phyloP scores from a whole-genome alignment of 2,329 filamentous ascomycete species.

The Apiospora saccharicola region DNA sequence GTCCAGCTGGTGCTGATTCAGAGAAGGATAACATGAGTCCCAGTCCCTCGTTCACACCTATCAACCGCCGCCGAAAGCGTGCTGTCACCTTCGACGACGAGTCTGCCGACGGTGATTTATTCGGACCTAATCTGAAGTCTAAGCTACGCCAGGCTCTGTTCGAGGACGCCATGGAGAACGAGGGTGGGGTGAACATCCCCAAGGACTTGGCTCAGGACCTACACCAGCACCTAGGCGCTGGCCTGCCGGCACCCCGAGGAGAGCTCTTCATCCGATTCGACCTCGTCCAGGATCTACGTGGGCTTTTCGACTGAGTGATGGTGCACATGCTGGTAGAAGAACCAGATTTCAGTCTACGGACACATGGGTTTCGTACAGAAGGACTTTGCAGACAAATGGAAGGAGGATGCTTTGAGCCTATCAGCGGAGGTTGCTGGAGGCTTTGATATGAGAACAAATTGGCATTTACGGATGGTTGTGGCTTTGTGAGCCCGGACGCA shows the following conservation, averaged over 20 bases:
- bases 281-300: neutral
- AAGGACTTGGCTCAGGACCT: neutral
- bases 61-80: neutral
- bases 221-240: slow-evolving; percentile 1
- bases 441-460: neutral
- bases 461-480: neutral
- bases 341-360: neutral
- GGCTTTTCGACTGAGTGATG: neutral
- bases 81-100: neutral
- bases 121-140: neutral
- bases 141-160: slow-evolving; percentile 13
- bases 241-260: slow-evolving; percentile 2
- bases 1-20: neutral
- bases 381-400: neutral
- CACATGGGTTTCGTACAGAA: neutral
- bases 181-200: neutral
- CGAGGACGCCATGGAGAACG: neutral
- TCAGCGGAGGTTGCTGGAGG: neutral
- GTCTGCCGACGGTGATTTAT: neutral
- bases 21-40: neutral
- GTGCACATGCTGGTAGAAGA: neutral
- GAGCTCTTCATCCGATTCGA: neutral
- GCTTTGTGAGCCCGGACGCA: neutral
- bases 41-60: neutral
- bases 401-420: neutral